Percentiles rank a stretch among this genome's conserved stretches.
These are phyloP conservation scores for Parastagonospora avenae DNA, from an alignment of 2,329 filamentous ascomycete genomes.

Conservation along the genomic window DNA sequence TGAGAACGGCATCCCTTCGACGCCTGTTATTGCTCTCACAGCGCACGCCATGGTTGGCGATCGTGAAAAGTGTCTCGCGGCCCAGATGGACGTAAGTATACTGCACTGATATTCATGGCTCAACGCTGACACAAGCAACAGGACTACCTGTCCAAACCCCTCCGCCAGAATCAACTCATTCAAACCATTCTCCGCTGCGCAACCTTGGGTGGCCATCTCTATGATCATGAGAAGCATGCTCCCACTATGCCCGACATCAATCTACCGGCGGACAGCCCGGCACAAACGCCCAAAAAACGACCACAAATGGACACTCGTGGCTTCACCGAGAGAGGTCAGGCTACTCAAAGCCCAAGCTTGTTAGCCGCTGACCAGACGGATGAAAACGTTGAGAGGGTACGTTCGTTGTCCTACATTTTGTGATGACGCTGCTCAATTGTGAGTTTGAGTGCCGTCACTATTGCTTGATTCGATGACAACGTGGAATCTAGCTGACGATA, in stretches of 20 bases:
- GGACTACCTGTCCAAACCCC: constrained; percentile 94
- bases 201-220: constrained; percentile 81
- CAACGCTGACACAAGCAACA: constrained; percentile 22
- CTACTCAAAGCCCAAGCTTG: constrained; percentile 67
- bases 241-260: constrained; percentile 43
- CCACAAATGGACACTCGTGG: constrained; percentile 67
- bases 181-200: constrained; percentile 97
- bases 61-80: constrained; percentile 95
- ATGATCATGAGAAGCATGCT: constrained; percentile 66
- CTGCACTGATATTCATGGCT: not conserved
- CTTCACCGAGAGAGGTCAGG: constrained; percentile 70
- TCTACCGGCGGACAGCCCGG: constrained; percentile 26
- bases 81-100: constrained; percentile 79
- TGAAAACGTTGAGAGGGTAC: constrained; percentile 65
- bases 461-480: not conserved
- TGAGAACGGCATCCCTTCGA: constrained; percentile 77
- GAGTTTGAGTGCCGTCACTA: constrained; percentile 9
- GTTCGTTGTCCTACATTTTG: constrained; percentile 35
- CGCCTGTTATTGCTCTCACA: constrained; percentile 94
- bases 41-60: constrained; percentile 99
- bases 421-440: constrained; percentile 10
- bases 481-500: not conserved
- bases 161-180: constrained; percentile 96
- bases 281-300: constrained; percentile 40
- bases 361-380: constrained; percentile 66